Evolutionary conservation across 78 protist genomes (phyloP).

Genomic region (Dictyostelium capitatum): DNA sequence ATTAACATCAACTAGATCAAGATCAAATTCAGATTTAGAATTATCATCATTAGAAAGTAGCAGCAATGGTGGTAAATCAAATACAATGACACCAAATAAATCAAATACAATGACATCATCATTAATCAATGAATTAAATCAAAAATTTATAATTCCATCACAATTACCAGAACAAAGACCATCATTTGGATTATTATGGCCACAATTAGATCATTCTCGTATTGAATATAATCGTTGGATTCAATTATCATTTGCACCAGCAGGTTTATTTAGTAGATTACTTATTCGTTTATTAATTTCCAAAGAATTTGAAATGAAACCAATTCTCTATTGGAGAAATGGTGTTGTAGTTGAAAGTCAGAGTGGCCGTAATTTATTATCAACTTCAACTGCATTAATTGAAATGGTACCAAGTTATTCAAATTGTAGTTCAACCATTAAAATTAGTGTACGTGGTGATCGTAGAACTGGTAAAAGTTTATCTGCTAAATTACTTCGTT

Average conservation of each 20-base stretch:
- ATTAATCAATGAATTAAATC: conserved; percentile 10
- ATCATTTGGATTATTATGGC: conserved; percentile 64
- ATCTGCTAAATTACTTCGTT: conserved; percentile 58
- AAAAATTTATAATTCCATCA: conserved; percentile 62
- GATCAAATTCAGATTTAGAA: conserved; percentile 50
- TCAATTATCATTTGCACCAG: conserved; percentile 54
- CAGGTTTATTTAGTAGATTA: conserved; percentile 72
- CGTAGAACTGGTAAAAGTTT: conserved; percentile 42
- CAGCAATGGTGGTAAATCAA: not conserved
- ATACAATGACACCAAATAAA: not conserved
- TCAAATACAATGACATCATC: not conserved
- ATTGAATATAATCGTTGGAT: conserved; percentile 80
- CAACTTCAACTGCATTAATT: conserved; percentile 32
- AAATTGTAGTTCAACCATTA: conserved; percentile 24
- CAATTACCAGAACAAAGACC: conserved; percentile 68
- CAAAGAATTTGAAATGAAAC: conserved; percentile 62
- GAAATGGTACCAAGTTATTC: conserved; percentile 32
- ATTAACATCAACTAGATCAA: not conserved
- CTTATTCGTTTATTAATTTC: conserved; percentile 35
- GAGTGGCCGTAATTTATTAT: not conserved
- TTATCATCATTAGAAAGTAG: not conserved
- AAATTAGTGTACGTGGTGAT: conserved; percentile 50
- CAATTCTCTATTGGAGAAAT: conserved; percentile 72
- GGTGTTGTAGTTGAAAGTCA: conserved; percentile 52
- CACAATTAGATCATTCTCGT: conserved; percentile 47